Percentiles rank a stretch among this genome's conserved stretches.
These are phyloP conservation scores for Apiotrichum siamense DNA, from an alignment of 1,284 basidiomycete genomes.

Conservation along the genomic window DNA sequence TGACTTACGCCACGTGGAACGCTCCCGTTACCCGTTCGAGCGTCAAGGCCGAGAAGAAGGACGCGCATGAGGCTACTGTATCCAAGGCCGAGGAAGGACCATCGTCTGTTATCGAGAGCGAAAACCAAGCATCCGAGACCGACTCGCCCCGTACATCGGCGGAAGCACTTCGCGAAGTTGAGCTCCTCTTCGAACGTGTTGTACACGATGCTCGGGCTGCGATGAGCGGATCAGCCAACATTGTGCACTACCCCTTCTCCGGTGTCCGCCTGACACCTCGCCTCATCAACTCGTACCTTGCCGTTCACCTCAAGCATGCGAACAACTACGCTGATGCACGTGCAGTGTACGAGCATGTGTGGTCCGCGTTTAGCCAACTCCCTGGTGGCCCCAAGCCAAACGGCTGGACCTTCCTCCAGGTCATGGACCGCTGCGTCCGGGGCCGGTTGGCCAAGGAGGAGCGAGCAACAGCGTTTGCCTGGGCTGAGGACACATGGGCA, in stretches of 20 bases:
- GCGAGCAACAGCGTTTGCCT: slow-evolving; percentile 16
- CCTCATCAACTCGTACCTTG: slow-evolving; percentile 75
- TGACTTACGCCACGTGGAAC: slow-evolving; percentile 75
- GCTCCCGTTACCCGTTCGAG: slow-evolving; percentile 43
- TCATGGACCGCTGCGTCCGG: slow-evolving; percentile 60
- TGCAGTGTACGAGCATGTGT: slow-evolving; percentile 25
- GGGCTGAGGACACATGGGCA: slow-evolving; percentile 32
- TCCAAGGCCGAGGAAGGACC: slow-evolving; percentile 5
- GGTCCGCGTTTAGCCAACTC: slow-evolving; percentile 28
- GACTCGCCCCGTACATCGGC: slow-evolving; percentile 57
- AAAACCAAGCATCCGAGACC: not conserved
- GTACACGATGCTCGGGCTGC: slow-evolving; percentile 50
- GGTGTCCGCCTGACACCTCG: slow-evolving; percentile 58
- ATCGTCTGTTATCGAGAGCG: not conserved
- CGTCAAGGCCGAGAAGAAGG: slow-evolving; percentile 1
- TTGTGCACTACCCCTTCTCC: slow-evolving; percentile 52
- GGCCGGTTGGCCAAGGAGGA: slow-evolving; percentile 17
- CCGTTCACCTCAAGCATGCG: slow-evolving; percentile 56
- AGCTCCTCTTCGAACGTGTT: slow-evolving; percentile 64
- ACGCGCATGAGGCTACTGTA: not conserved
- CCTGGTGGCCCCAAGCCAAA: slow-evolving; percentile 48
- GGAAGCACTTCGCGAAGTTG: slow-evolving; percentile 69
- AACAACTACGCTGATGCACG: slow-evolving; percentile 52
- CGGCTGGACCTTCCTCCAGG: slow-evolving; percentile 58
- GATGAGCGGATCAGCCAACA: slow-evolving; percentile 13